Evolutionary conservation across 2,329 filamentous ascomycete genomes (phyloP).

Genomic region (Chaetomium olivaceum): DNA sequence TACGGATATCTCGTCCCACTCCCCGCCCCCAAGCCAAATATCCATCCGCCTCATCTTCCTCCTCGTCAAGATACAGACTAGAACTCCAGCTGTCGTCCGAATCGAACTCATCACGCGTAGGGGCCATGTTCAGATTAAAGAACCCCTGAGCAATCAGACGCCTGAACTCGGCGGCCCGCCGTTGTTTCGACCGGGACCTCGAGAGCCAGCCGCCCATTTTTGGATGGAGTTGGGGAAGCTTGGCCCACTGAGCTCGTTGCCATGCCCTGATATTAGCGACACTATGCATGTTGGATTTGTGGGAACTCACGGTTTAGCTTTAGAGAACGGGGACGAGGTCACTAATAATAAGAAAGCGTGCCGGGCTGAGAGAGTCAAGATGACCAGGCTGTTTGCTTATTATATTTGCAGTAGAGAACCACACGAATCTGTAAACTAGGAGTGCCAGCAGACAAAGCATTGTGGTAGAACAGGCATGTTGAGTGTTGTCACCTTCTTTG

Average conservation of each 20-base stretch:
- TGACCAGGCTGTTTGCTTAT: background rate
- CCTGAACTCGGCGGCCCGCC: background rate
- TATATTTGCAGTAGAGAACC: background rate
- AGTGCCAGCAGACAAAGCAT: background rate
- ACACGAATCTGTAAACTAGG: background rate
- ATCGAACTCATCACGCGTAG: slow-evolving; percentile 4
- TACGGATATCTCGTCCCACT: background rate
- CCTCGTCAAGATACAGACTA: background rate
- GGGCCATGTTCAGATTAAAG: slow-evolving; percentile 7
- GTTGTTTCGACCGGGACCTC: background rate
- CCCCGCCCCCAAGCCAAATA: background rate
- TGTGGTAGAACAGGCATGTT: background rate
- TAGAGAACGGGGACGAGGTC: background rate
- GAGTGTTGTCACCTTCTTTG: background rate
- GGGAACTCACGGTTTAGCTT: background rate
- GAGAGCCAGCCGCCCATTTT: slow-evolving; percentile 14
- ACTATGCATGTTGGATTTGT: background rate
- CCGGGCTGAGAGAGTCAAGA: background rate
- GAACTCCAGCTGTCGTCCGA: background rate
- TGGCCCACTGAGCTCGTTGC: background rate
- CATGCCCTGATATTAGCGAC: background rate
- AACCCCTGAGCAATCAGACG: background rate
- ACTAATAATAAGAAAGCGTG: background rate
- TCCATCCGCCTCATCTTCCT: slow-evolving; percentile 2
- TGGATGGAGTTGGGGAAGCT: background rate